A percentile compares a stretch with the other conserved stretches of the same genome.
These are phyloP conservation scores for Aspergillus sp. DNA, from an alignment of 2,329 filamentous ascomycete genomes.

Conservation along the genomic window DNA sequence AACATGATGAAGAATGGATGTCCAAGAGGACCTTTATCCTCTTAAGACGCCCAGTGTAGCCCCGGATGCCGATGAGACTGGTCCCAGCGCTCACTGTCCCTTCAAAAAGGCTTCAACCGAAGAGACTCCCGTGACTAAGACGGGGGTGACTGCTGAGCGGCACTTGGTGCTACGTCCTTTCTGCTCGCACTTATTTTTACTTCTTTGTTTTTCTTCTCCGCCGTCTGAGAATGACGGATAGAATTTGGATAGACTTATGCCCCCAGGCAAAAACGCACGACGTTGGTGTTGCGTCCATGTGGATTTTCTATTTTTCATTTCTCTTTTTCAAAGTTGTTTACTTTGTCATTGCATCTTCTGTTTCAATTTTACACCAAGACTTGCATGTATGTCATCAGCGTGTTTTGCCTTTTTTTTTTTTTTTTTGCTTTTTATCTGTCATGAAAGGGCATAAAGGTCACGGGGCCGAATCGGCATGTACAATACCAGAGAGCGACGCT, in stretches of 20 bases:
- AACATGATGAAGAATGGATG: constrained; percentile 4
- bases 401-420: constrained; percentile 1
- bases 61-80: background rate
- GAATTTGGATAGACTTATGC: constrained; percentile 11
- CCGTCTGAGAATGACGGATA: constrained; percentile 14
- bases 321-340: background rate
- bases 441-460: constrained; percentile 2
- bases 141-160: constrained; percentile 16
- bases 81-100: background rate
- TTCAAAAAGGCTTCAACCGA: constrained; percentile 6
- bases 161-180: constrained; percentile 6
- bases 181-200: background rate
- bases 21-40: background rate
- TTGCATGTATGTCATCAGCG: constrained; percentile 5
- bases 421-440: background rate
- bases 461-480: constrained; percentile 8
- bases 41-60: background rate
- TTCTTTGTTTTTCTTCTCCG: background rate
- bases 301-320: background rate
- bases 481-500: constrained; percentile 9
- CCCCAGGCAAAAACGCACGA: background rate
- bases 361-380: background rate
- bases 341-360: background rate
- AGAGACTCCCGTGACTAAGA: background rate
- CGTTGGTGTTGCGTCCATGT: background rate